Evolutionary conservation across 1,284 basidiomycete species (phyloP).

Genomic region (Naganishia albida): DNA sequence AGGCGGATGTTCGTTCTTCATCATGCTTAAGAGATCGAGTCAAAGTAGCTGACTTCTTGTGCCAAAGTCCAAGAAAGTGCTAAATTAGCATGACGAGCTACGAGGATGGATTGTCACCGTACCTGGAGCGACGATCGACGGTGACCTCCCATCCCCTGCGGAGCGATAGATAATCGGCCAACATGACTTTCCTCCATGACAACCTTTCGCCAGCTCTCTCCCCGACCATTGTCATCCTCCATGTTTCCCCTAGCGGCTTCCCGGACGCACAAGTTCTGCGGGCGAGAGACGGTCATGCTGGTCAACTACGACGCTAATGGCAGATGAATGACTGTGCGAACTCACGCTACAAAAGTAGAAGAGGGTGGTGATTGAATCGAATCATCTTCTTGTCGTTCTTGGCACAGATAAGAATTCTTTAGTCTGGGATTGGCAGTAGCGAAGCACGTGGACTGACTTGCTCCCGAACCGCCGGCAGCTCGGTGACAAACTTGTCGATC

Average conservation of each 20-base stretch:
- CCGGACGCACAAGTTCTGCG: no score
- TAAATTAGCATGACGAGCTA: not conserved
- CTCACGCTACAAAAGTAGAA: not conserved
- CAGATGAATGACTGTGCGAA: not conserved
- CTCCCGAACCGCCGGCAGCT: slow-evolving; percentile 3
- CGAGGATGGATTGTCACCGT: not conserved
- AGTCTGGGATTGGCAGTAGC: not conserved
- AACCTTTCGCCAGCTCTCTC: no score
- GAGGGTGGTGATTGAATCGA: not conserved
- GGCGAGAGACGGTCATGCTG: no score
- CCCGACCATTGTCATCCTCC: no score
- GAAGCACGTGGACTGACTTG: not conserved
- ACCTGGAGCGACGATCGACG: not conserved
- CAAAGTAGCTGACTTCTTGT: not conserved
- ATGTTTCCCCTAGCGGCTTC: no score
- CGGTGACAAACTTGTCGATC: not conserved
- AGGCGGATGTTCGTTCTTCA: not conserved
- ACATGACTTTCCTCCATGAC: no score
- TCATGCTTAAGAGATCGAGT: not conserved
- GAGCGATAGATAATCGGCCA: no score
- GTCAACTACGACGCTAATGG: no score
- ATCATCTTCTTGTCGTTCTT: no score
- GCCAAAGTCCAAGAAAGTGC: not conserved
- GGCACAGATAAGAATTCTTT: not conserved
- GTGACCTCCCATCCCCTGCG: no score